Evolutionary conservation across 495 filamentous ascomycete genomes (phyloP), one percentile per base, ranked within the genome.

Genomic region (Parathielavia hyrcaniae): DNA sequence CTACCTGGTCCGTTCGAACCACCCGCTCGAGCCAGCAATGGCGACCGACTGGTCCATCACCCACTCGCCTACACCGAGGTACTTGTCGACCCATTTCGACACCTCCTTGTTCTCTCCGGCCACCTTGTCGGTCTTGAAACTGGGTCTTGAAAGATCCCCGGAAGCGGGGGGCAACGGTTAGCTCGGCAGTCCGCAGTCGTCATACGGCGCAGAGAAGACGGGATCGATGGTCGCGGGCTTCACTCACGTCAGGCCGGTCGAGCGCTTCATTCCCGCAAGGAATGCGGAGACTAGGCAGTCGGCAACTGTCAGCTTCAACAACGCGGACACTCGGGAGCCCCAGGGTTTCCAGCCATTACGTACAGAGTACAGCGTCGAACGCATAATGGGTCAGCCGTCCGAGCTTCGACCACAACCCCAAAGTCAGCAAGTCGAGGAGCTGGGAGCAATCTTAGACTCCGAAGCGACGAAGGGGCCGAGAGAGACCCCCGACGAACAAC

Each of bases 11-110:
- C 92, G 81, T 73, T 96, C 91, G 68, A 98, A 98, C 72, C 81
- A 98, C 35, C 83, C 79, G 70, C 88, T 93, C 14, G 87, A 85
- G 14, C 90, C 86, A 73, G 95, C 85, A 53, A 96, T 78, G 30
- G 91, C 91, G 30, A 97, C 90, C 6, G 90, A 93, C 75, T 92
- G 87, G 68, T 98, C 93, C 91, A 98, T 92, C 53, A 96, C 87
- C 89, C 89, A 95, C 74, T 98, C 93, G 69, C 93, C 93, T 44
- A 97, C 84, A 51, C 89, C 89, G 58, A 98, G 85, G 75, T 98
- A 98, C 70, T 86, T 96, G 66, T 92, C 89, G 63, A 98, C 81
- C 87, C 90, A 97, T 65, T 85, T 86, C 70, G 89, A 87, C 64
- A 96, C 67, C 55, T 92, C 86, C 73, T 89, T 88, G 70, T 83